Evolutionary conservation across 2,329 filamentous ascomycete species (phyloP), one percentile per base, ranked within the genome.

Genomic region (Aspergillus sp.): DNA sequence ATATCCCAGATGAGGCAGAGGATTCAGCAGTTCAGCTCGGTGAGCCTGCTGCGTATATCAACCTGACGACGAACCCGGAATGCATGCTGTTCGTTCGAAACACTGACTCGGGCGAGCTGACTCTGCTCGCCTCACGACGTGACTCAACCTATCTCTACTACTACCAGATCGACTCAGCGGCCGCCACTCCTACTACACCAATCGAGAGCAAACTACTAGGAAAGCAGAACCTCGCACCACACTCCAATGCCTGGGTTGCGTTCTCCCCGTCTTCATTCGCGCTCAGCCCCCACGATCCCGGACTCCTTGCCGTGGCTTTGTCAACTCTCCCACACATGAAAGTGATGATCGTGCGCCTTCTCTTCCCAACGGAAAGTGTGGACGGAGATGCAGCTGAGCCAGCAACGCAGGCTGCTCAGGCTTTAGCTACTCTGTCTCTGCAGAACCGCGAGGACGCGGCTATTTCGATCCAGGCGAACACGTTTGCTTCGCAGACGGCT

Each of bases 321-420:
- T 81, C 77, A 2, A 73, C 77, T 1, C 68, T 79, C 2, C 81
- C 81, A 2, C 74, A 81, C 50, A 78, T 84, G 76, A 83, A 82
- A 53, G 61, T 84, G 5, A 70, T 84, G 27, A 70, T 84, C 32
- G 74, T 80, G 36, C 74, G 75, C 7, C 65, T 83, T 7, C 62
- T 83, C 9, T 70, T 82, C 41, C 79, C 79, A 7, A 29, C 32
- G 6, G 44, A 44, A 19, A 46, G 27, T 37, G 30, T 48, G 55
- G 29, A 55, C 48, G 35, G 50, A 2, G 53, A 50, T 6, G 12
- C 34, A 6, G 32, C 44, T 9, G 40, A 50, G 39, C 44, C 50
- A 13, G 43, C 67, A 40, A 78, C 74, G 6, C 75, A 78, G 57
- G 69, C 74, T 5, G 69, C 72, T 2, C 76, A 79, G 58, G 72